A percentile compares a stretch with the other conserved stretches of the same genome.
Evolutionary conservation across 108 stramenopile species (phyloP).

Genomic region (Cyclotella sp.): DNA sequence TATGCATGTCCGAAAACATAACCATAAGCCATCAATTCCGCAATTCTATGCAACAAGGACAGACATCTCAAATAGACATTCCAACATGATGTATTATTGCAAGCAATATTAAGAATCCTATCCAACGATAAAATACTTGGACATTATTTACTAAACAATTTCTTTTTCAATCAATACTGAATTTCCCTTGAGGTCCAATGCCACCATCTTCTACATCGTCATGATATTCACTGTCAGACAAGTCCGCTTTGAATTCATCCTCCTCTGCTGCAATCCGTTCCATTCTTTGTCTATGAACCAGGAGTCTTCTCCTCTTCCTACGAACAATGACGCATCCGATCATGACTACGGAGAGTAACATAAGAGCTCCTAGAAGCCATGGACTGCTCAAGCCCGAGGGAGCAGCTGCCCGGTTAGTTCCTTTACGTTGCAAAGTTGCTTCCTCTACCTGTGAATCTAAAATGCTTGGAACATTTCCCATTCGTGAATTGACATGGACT

Average conservation of each 20-base stretch:
- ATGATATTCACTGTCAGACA: constrained; percentile 8
- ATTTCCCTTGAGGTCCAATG: constrained; percentile 3
- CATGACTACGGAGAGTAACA: not conserved
- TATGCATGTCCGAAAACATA: too few relatives aligned
- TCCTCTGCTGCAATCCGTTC: constrained; percentile 12
- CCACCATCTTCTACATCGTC: constrained; percentile 9
- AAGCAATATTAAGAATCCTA: not conserved
- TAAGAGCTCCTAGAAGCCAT: constrained; percentile 4
- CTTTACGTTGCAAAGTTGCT: not conserved
- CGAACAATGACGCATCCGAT: constrained; percentile 7
- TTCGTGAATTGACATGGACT: constrained; percentile 42
- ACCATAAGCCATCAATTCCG: too few relatives aligned
- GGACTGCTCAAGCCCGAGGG: not conserved
- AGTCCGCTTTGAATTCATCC: constrained; percentile 10
- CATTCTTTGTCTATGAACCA: not conserved
- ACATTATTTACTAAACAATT: not conserved
- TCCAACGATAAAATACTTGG: not conserved
- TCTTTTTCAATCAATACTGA: constrained; percentile 12
- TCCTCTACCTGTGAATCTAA: not conserved
- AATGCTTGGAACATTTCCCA: constrained; percentile 6
- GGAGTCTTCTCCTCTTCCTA: not conserved
- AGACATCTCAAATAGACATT: too few relatives aligned
- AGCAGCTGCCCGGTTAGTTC: not conserved
- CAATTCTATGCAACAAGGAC: too few relatives aligned
- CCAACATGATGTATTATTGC: too few relatives aligned